Conservation (phyloP, 805 yeast genomes). For the Helenozyma baotianmanensis region DNA sequence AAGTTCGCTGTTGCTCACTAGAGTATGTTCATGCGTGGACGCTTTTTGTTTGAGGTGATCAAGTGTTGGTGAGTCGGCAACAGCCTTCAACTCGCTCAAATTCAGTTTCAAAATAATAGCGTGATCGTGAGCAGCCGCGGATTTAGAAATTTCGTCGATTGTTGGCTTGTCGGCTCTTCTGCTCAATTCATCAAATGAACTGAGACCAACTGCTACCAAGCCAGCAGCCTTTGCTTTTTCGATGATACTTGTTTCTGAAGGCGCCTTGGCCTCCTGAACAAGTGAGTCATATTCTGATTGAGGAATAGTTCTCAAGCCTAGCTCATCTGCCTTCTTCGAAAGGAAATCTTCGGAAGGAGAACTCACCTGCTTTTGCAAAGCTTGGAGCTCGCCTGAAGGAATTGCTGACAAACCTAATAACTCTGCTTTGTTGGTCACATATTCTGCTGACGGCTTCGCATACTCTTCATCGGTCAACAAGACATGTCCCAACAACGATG, state of each 20-base stretch:
- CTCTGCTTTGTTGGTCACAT: no score
- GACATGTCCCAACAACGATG: constrained; percentile 7
- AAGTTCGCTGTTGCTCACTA: constrained; percentile 5
- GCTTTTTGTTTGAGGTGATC: constrained; percentile 8
- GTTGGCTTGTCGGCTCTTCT: constrained; percentile 14
- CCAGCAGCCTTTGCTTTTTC: background rate
- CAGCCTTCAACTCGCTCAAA: background rate
- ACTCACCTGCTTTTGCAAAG: no score
- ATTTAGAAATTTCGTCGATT: constrained; percentile 4
- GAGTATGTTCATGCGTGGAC: constrained; percentile 3
- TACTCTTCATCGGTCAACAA: constrained; percentile 15
- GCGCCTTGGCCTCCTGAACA: background rate
- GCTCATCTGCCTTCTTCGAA: no score
- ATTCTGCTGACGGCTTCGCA: constrained; percentile 21
- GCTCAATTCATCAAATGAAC: constrained; percentile 1
- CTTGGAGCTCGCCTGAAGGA: no score
- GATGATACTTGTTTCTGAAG: no score
- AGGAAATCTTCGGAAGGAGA: no score
- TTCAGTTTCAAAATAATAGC: constrained; percentile 1
- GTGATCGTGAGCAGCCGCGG: no score
- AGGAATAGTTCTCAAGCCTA: no score
- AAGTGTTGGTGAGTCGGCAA: constrained; percentile 6
- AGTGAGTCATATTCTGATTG: no score
- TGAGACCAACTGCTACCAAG: background rate
- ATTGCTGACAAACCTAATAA: no score